Evolutionary conservation across 2,329 filamentous ascomycete genomes (phyloP).

Genomic region (Aspergillus sp.): DNA sequence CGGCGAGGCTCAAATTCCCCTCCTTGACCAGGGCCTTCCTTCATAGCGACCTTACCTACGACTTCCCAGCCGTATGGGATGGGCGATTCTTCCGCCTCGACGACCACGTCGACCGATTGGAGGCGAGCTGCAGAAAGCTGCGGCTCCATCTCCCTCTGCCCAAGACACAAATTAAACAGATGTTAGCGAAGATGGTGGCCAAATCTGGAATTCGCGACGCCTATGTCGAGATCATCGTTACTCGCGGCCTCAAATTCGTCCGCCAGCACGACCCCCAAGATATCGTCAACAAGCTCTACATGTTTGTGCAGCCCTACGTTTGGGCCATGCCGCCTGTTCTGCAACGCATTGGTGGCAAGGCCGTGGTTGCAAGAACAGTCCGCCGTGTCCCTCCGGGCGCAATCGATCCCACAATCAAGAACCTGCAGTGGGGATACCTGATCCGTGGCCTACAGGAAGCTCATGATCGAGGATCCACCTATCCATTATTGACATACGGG

Average conservation of each 20-base stretch:
- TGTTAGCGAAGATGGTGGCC: conserved; percentile 47
- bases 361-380: conserved; percentile 49
- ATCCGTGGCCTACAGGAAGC: conserved; percentile 49
- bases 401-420: conserved; percentile 55
- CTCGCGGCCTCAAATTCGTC: conserved; percentile 47
- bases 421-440: conserved; percentile 53
- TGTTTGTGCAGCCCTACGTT: conserved; percentile 52
- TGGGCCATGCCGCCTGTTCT: conserved; percentile 52
- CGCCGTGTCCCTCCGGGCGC: conserved; percentile 46
- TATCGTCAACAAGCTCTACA: conserved; percentile 45
- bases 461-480: conserved; percentile 46
- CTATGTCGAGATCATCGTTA: conserved; percentile 54
- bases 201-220: conserved; percentile 51
- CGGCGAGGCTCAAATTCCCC: conserved; percentile 47
- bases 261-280: conserved; percentile 37
- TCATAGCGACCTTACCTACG: conserved; percentile 54
- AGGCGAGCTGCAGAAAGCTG: conserved; percentile 47
- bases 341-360: conserved; percentile 43
- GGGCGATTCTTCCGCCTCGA: conserved; percentile 54
- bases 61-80: conserved; percentile 54
- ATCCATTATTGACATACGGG: conserved; percentile 53
- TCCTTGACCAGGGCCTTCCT: conserved; percentile 56
- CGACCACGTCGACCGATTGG: conserved; percentile 48
- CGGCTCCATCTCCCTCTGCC: conserved; percentile 46
- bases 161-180: conserved; percentile 39